Base-by-base conservation (phyloP, 768 basidiomycete genomes). In the Suillus tomentosus region DNA sequence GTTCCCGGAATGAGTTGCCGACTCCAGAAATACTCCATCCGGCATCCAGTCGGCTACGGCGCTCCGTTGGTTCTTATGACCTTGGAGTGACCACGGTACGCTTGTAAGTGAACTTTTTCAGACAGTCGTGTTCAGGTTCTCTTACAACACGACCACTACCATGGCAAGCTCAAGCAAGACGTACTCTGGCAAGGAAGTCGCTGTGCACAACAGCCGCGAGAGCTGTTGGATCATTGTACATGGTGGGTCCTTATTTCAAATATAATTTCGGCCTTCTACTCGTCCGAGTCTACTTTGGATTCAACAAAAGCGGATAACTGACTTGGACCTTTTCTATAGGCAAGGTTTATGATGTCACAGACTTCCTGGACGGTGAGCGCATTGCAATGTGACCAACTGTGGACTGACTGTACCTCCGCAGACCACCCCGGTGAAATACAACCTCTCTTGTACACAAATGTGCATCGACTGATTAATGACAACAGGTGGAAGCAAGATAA, bases 171-270 rank as follows among this genome's bases (percentile, higher is more conserved):
- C 56, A 24, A 24, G 40, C 17, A 62, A 10, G 42, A 42, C 69
- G 60, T 70, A 82, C 51, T 79, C 82, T 54, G 77, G 80, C 22
- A 73, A 81, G 67, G 79, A 81, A 62, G 81, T 83, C 40, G 79
- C 81, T 19, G 62, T 78, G 57, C 84, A 85, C 68, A 82, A 81
- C 68, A 76, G 76, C 34, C 73, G 83, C 42, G 82, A 88, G 54
- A 85, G 82, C 69, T 86, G 87, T 68, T 89, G 87, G 86, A 90
- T 90, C 63, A 88, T 89, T 66, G 87, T 92, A 6, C 89, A 92
- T 67, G 88, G 90, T 87, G 64, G 59, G 77, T 64, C 5, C 22
- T 24, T n/a, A 17, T 22, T 39, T 22, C 22, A 8, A 7, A 19
- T 4, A 37, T 45, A 15, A 24, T 36, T 43, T 34, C 15, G 14